phyloP scores from a whole-genome alignment of 768 basidiomycete species.

The Suillus alpinus region DNA sequence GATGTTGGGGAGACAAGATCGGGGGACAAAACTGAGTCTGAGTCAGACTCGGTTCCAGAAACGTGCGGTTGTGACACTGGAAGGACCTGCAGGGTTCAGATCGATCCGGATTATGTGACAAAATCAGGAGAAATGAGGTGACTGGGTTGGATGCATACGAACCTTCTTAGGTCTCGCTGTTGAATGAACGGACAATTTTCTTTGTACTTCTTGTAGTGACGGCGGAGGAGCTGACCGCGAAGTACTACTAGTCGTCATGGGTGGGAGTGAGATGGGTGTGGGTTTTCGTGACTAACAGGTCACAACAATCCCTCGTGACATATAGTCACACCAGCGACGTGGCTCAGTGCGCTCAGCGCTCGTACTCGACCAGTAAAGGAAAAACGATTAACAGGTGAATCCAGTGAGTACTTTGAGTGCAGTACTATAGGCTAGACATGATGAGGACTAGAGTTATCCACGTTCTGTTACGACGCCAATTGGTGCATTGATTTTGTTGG shows the following conservation, averaged over 20 bases:
- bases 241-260: slow-evolving; percentile 14
- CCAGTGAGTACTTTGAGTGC: background rate
- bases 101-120: slow-evolving; percentile 12
- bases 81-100: slow-evolving; percentile 27
- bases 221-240: slow-evolving; percentile 52
- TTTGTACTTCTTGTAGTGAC: slow-evolving; percentile 80
- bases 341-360: background rate
- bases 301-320: slow-evolving; percentile 5
- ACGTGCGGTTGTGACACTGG: slow-evolving; percentile 34
- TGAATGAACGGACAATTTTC: slow-evolving; percentile 80
- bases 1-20: slow-evolving; percentile 43
- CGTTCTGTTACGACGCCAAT: background rate
- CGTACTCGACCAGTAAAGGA: background rate
- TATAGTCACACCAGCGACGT: background rate
- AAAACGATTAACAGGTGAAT: background rate
- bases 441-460: background rate
- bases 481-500: background rate
- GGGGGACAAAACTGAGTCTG: slow-evolving; percentile 65
- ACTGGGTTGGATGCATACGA: slow-evolving; percentile 6
- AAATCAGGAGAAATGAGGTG: background rate
- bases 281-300: slow-evolving; percentile 9
- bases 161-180: slow-evolving; percentile 53
- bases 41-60: slow-evolving; percentile 85
- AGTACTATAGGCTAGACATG: background rate
- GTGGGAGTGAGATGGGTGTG: slow-evolving; percentile 16